phyloP scores from a whole-genome alignment of 192 early-diverging fungal species.

The Rhizophagus clarus region DNA sequence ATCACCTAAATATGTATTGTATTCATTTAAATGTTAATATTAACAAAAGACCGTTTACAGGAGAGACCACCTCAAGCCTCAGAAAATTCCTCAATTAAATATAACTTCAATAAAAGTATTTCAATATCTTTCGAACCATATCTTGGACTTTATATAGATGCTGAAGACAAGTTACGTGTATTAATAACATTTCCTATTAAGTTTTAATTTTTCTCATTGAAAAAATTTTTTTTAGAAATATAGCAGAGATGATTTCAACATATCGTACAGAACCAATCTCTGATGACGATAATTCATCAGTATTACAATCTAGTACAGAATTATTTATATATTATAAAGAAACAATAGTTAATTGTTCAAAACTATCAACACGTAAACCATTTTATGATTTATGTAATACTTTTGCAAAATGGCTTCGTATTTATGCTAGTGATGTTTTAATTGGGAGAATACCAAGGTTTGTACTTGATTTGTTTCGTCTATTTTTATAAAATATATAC shows the following conservation, averaged over 20 bases:
- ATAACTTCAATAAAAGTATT: constrained; percentile 74
- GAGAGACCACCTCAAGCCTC: not conserved
- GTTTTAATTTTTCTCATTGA: too few relatives aligned
- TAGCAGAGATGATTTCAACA: constrained; percentile 39
- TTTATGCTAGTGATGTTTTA: constrained; percentile 81
- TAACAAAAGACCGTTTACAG: not conserved
- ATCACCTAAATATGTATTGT: not conserved
- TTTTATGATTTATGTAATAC: constrained; percentile 81
- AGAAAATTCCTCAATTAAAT: constrained; percentile 26
- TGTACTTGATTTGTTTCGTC: constrained; percentile 26
- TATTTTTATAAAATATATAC: not conserved
- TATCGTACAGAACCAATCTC: constrained; percentile 46
- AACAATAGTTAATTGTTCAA: constrained; percentile 81
- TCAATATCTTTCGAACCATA: constrained; percentile 88
- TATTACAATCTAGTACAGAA: constrained; percentile 88
- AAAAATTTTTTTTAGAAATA: constrained; percentile 2
- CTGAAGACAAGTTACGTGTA: constrained; percentile 73
- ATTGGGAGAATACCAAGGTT: constrained; percentile 70
- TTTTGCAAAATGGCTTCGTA: constrained; percentile 78
- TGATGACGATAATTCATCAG: constrained; percentile 61
- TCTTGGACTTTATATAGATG: constrained; percentile 82
- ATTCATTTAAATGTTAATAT: not conserved
- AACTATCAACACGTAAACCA: constrained; percentile 81
- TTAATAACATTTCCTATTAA: not conserved
- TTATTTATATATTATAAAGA: constrained; percentile 91